A percentile compares a stretch with the other conserved stretches of the same genome.
These are phyloP conservation scores for Barnettozyma pratensis DNA, from an alignment of 805 yeast genomes.

Conservation along the genomic window DNA sequence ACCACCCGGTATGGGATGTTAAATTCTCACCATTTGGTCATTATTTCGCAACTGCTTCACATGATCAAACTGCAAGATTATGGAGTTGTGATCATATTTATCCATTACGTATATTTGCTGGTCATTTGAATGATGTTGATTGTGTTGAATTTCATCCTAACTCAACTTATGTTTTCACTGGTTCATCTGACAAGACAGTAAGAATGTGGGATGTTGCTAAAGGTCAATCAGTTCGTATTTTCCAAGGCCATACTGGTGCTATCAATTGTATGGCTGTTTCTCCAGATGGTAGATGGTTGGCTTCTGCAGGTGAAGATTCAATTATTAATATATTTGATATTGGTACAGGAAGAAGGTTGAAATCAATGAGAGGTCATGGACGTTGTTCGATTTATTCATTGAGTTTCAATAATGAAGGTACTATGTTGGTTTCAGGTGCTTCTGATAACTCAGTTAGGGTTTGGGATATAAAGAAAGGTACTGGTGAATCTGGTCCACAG, in stretches of 20 bases:
- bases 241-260: conserved; percentile 90
- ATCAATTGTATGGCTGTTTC: conserved; percentile 81
- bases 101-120: conserved; percentile 94
- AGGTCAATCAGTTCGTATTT: conserved; percentile 87
- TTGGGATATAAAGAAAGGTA: conserved; percentile 90
- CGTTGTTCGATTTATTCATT: conserved; percentile 79
- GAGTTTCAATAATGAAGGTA: conserved; percentile 81
- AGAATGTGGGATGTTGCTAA: conserved; percentile 96
- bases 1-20: conserved; percentile 97
- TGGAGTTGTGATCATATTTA: conserved; percentile 99
- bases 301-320: conserved; percentile 92
- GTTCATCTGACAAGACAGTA: conserved; percentile 91
- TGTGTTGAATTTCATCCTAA: conserved; percentile 95
- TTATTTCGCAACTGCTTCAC: conserved; percentile 96
- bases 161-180: conserved; percentile 90
- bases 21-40: conserved; percentile 93
- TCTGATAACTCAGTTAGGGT: conserved; percentile 90
- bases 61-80: conserved; percentile 93
- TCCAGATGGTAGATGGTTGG: conserved; percentile 96
- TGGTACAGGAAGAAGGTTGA: conserved; percentile 83
- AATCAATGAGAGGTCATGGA: conserved; percentile 94
- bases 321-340: conserved; percentile 90
- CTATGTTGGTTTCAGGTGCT: conserved; percentile 84
- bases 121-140: conserved; percentile 95
- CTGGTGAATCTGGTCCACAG: conserved; percentile 70